Percentiles rank a stretch among this genome's conserved stretches.
Conservation (phyloP, 2,329 filamentous ascomycete genomes). For the Cladosporium sp. region DNA sequence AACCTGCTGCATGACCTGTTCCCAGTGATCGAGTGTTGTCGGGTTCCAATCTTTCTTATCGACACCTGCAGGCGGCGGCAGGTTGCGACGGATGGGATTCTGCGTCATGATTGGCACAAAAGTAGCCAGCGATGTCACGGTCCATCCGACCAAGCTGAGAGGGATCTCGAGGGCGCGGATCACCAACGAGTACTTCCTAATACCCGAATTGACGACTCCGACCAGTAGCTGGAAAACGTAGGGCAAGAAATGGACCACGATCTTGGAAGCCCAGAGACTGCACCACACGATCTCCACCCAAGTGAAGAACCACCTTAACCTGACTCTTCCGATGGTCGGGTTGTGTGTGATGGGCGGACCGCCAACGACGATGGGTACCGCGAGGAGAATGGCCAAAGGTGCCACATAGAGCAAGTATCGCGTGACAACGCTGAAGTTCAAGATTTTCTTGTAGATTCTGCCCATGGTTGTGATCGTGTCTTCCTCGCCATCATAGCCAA, state of each 20-base stretch:
- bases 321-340: constrained; percentile 52
- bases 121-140: constrained; percentile 55
- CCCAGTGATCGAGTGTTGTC: constrained; percentile 42
- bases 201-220: constrained; percentile 61
- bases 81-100: constrained; percentile 30
- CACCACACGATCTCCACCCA: constrained; percentile 64
- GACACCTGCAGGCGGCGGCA: constrained; percentile 5
- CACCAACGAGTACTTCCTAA: constrained; percentile 60
- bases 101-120: constrained; percentile 49
- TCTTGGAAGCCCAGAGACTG: constrained; percentile 59
- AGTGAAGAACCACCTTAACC: constrained; percentile 58
- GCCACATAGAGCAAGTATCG: constrained; percentile 61
- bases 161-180: constrained; percentile 57
- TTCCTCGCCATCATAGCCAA: constrained; percentile 44
- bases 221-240: constrained; percentile 57
- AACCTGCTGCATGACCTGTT: constrained; percentile 57
- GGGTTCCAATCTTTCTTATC: neutral
- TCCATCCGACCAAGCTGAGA: constrained; percentile 58
- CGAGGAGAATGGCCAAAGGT: constrained; percentile 54
- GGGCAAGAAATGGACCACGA: constrained; percentile 56
- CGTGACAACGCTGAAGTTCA: constrained; percentile 60
- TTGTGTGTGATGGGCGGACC: constrained; percentile 43
- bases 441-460: constrained; percentile 55
- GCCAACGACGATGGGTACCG: constrained; percentile 61
- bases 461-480: constrained; percentile 57